Conservation (phyloP, 352 stramenopile genomes). For the Saprolegnia parasitica region DNA sequence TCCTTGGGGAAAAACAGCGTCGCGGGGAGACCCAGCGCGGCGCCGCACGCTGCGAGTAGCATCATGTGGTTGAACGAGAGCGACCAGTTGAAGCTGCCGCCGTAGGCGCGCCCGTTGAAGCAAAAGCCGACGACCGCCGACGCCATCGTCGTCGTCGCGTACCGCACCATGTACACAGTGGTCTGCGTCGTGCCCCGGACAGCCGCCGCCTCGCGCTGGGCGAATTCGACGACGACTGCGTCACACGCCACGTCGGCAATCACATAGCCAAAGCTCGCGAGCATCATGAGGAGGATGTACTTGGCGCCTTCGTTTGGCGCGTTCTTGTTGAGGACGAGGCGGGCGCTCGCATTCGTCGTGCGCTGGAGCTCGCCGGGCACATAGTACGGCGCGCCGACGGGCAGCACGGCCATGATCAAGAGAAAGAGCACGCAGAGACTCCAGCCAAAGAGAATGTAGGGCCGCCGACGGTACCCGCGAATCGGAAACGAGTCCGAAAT, state of each 20-base stretch:
- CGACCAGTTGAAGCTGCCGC: slow-evolving; percentile 50
- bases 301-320: slow-evolving; percentile 40
- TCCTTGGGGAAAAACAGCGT: slow-evolving; percentile 39
- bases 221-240: slow-evolving; percentile 65
- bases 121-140: slow-evolving; percentile 45
- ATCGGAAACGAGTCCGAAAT: slow-evolving; percentile 58
- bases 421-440: slow-evolving; percentile 46
- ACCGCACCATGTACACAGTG: slow-evolving; percentile 35
- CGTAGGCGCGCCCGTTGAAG: slow-evolving; percentile 57
- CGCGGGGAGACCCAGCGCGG: slow-evolving; percentile 32
- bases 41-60: slow-evolving; percentile 32
- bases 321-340: slow-evolving; percentile 29
- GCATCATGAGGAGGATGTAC: slow-evolving; percentile 65
- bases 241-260: slow-evolving; percentile 82
- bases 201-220: slow-evolving; percentile 46
- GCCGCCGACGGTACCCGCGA: slow-evolving; percentile 42
- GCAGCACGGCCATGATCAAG: slow-evolving; percentile 41
- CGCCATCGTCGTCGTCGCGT: slow-evolving; percentile 41
- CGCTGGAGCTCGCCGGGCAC: slow-evolving; percentile 15
- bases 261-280: slow-evolving; percentile 82
- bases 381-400: slow-evolving; percentile 47
- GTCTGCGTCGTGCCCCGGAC: slow-evolving; percentile 48
- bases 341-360: not conserved
- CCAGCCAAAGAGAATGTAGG: slow-evolving; percentile 60
- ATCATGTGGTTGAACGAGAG: slow-evolving; percentile 46